Base-by-base conservation (phyloP, 345 rosid species). In the Salix arbutifolia region DNA sequence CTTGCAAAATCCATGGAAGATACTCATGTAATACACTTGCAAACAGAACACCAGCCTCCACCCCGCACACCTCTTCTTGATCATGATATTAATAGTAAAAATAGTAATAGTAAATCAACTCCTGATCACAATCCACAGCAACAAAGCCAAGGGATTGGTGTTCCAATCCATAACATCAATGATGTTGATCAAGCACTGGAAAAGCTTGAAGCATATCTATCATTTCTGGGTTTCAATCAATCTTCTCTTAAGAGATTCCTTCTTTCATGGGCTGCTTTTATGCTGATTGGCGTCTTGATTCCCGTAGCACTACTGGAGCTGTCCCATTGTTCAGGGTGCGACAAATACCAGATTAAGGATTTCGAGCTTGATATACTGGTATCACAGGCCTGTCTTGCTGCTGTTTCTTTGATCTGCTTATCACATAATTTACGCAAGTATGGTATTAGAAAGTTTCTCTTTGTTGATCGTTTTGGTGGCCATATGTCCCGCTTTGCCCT, bases 371-470 rank as follows among this genome's bases (percentile, higher is more conserved):
- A 83, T 42, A 92, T 90, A 14, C 89, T 94, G 17, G 88, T 89
- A n/a, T 87, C 94, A 3, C 97, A 94, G 79, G 91, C 97, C 11
- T 86, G 90, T 78, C 77, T 92, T 28, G 97, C 95, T 11, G 97
- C 88, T 30, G 91, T 90, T 30, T 91, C 98, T 69, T 65, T 94
- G 84, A 82, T 87, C 58, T 94, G 98, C 67, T 65, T 92, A 28
- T 87, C 98, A 9, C 90, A 87, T 82, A 91, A 91, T 82, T 81
- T 94, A 40, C 80, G 97, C n/a, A 92, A 94, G 82, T 88, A 92
- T 75, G 91, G 97, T 70, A 78, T 90, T 44, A 77, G 90, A 68
- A 91, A 82, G 85, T 92, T 94, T 68, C 80, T 94, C 38, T 92
- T 94, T 19, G 94, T 92, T 37, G 98, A 92, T 84, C 90, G 92